These are phyloP conservation scores for Stipa capillata DNA, from an alignment of 176 grass and related monocot genomes.

Conservation along the genomic window DNA sequence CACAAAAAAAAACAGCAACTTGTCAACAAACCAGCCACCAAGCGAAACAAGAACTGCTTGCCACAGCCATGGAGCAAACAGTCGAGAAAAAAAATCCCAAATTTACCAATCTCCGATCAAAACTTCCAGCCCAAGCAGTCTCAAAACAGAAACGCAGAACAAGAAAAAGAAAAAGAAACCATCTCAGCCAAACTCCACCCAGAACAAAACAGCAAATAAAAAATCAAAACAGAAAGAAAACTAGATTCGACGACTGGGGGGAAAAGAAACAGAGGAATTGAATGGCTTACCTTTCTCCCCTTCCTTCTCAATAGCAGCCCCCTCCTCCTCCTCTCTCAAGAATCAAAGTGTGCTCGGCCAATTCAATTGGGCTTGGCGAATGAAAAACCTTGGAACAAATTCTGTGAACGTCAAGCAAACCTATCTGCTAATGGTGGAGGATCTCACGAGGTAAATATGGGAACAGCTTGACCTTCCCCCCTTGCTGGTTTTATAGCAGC, in stretches of 20 bases:
- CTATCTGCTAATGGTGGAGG: background rate
- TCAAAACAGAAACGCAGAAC: background rate
- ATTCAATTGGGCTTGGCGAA: background rate
- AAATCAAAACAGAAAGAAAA: background rate
- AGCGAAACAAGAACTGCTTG: background rate
- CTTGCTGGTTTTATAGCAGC: conserved; percentile 8
- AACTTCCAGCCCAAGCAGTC: background rate
- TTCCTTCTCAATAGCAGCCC: background rate
- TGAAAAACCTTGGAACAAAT: background rate
- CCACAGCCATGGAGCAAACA: background rate
- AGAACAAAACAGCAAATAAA: background rate
- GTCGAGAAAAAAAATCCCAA: background rate
- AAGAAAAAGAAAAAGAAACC: background rate
- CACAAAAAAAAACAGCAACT: background rate
- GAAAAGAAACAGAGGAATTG: background rate
- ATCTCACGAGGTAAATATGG: background rate
- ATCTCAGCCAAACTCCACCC: background rate
- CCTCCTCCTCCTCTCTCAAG: no score
- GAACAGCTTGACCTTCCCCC: conserved; percentile 23
- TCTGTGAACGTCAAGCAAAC: background rate
- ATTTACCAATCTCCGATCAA: background rate
- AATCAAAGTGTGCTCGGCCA: no score
- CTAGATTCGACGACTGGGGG: background rate
- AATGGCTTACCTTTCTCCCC: background rate
- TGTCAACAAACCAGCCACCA: background rate